These are phyloP conservation scores for Globisporangium lucens DNA, from an alignment of 352 stramenopile genomes.

Conservation along the genomic window DNA sequence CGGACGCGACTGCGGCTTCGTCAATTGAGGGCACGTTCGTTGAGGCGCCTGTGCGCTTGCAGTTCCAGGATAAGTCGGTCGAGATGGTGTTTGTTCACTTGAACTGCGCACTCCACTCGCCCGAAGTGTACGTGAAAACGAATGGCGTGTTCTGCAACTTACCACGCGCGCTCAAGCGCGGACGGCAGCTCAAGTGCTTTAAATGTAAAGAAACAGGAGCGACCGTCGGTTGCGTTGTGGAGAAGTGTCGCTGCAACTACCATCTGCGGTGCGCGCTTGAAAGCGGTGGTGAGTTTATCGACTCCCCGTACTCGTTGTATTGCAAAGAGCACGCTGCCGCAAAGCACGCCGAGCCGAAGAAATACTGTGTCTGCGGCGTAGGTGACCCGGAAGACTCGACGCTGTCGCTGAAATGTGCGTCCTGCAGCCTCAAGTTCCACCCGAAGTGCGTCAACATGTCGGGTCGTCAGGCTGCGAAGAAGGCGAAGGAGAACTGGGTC, in stretches of 20 bases:
- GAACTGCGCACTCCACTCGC: conserved; percentile 79
- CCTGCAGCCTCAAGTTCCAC: conserved; percentile 69
- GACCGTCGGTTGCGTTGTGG: conserved; percentile 73
- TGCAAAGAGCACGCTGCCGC: conserved; percentile 61
- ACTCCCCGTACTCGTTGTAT: conserved; percentile 68
- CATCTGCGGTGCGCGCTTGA: conserved; percentile 76
- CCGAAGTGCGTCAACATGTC: conserved; percentile 83
- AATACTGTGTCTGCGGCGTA: conserved; percentile 46
- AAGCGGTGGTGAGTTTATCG: conserved; percentile 68
- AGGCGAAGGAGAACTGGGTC: conserved; percentile 48
- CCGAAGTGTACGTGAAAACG: conserved; percentile 78
- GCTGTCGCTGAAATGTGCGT: conserved; percentile 57
- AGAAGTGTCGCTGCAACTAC: conserved; percentile 77
- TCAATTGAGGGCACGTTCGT: conserved; percentile 69
- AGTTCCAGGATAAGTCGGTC: conserved; percentile 57
- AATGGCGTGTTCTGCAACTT: conserved; percentile 83
- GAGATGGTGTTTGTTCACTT: conserved; percentile 77
- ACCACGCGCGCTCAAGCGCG: conserved; percentile 68
- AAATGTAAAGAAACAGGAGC: conserved; percentile 64
- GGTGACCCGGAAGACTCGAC: conserved; percentile 38
- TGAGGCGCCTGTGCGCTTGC: conserved; percentile 67
- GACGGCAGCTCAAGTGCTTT: conserved; percentile 72
- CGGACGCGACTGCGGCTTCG: conserved; percentile 20
- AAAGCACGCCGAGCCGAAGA: conserved; percentile 35
- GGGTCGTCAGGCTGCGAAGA: conserved; percentile 52